phyloP scores from a whole-genome alignment of 768 basidiomycete genomes.

The Boletus tomentosulus region DNA sequence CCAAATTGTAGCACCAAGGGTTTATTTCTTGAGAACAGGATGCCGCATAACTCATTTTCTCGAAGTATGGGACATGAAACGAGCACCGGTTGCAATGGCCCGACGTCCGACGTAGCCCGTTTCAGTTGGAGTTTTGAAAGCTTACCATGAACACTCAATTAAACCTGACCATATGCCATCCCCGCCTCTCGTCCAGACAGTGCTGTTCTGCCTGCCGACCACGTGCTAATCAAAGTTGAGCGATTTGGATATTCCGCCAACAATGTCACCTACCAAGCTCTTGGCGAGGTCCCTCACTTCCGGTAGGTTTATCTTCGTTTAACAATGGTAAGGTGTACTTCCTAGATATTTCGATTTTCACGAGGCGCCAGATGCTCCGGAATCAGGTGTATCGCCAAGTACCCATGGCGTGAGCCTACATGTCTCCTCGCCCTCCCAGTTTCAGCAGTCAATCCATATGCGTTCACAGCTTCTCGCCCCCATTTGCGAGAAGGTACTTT shows the following conservation, averaged over 20 bases:
- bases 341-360: constrained; percentile 71
- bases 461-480: constrained; percentile 56
- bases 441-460: constrained; percentile 48
- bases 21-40: too few relatives aligned
- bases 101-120: too few relatives aligned
- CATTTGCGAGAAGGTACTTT: constrained; percentile 54
- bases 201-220: constrained; percentile 33
- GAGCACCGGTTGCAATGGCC: too few relatives aligned
- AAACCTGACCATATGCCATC: constrained; percentile 38
- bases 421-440: constrained; percentile 55
- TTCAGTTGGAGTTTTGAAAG: too few relatives aligned
- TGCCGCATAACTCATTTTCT: too few relatives aligned
- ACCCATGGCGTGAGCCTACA: constrained; percentile 57
- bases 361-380: constrained; percentile 37
- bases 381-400: constrained; percentile 34
- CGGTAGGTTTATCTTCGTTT: constrained; percentile 21
- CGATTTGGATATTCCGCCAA: constrained; percentile 71
- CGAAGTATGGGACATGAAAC: too few relatives aligned
- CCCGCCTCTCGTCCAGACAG: constrained; percentile 35
- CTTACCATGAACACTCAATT: constrained; percentile 7
- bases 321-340: constrained; percentile 5
- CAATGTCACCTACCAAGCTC: constrained; percentile 65
- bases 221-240: constrained; percentile 55
- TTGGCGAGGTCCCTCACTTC: constrained; percentile 41
- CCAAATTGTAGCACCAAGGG: too few relatives aligned